These are phyloP conservation scores for Boletus edulis DNA, from an alignment of 768 basidiomycete species.

Conservation along the genomic window DNA sequence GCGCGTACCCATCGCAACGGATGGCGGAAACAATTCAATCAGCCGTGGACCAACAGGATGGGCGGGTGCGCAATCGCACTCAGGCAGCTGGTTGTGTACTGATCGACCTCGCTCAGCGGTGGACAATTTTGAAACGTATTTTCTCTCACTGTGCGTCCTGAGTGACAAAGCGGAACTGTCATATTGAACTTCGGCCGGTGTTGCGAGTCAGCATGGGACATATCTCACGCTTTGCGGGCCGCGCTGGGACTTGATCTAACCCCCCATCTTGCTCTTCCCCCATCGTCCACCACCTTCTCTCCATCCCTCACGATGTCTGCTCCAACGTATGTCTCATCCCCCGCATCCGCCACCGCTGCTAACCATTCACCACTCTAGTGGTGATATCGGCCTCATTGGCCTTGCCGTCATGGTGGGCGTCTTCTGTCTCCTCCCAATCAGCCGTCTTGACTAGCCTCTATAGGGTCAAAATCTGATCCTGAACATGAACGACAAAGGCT, in stretches of 20 bases:
- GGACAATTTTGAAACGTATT: constrained; percentile 3
- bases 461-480: constrained; percentile 96
- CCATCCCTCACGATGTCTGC: constrained; percentile 39
- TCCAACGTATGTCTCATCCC: constrained; percentile 46
- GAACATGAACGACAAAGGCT: constrained; percentile 99
- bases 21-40: constrained; percentile 2
- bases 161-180: neutral
- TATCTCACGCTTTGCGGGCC: constrained; percentile 16
- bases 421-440: constrained; percentile 12
- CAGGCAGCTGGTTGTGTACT: neutral
- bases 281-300: constrained; percentile 27
- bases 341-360: constrained; percentile 4
- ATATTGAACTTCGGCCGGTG: too few relatives aligned
- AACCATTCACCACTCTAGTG: constrained; percentile 46
- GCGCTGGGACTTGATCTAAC: constrained; percentile 21
- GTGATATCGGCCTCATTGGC: constrained; percentile 98
- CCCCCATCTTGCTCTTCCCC: constrained; percentile 28
- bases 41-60: neutral
- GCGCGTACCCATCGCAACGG: neutral
- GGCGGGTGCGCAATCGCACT: neutral
- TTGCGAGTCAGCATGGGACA: neutral
- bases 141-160: constrained; percentile 5
- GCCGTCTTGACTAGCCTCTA: constrained; percentile 1
- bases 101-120: neutral
- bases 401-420: constrained; percentile 91